Percentiles rank a stretch among this genome's conserved stretches.
Conservation (phyloP, 129 eudicot genomes). For the Centrapalus pauciflorus region DNA sequence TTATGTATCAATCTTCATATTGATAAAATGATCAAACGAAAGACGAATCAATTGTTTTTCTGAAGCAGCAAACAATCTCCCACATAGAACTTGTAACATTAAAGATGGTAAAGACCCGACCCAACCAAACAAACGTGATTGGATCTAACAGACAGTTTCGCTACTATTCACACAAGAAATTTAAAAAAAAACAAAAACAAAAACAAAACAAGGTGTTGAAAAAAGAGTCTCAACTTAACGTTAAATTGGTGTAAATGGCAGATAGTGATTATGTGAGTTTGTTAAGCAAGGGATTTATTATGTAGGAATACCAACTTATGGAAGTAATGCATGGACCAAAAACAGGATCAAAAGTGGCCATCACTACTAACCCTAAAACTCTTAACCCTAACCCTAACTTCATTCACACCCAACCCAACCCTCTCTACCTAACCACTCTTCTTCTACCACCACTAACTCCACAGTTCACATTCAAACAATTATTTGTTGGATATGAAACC, state of each 20-base stretch:
- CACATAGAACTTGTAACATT: too few relatives aligned
- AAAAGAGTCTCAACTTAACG: conserved; percentile 12
- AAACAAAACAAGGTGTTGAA: neutral
- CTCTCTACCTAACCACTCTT: conserved; percentile 22
- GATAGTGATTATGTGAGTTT: conserved; percentile 3
- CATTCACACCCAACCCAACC: conserved; percentile 37
- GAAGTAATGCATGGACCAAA: conserved; percentile 26
- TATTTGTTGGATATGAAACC: neutral
- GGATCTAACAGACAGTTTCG: too few relatives aligned
- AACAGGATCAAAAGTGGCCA: conserved; percentile 30
- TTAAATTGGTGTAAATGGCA: conserved; percentile 14
- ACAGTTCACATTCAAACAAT: neutral
- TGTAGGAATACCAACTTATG: conserved; percentile 12
- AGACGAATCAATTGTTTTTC: too few relatives aligned
- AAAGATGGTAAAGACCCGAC: too few relatives aligned
- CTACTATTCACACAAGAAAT: too few relatives aligned
- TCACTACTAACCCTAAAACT: conserved; percentile 36
- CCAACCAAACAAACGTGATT: too few relatives aligned
- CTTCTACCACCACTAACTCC: conserved; percentile 11
- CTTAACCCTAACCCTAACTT: conserved; percentile 27
- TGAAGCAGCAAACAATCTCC: too few relatives aligned
- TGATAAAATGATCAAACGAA: too few relatives aligned
- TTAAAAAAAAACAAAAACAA: neutral
- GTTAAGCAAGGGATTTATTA: neutral
- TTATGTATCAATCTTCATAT: too few relatives aligned